Evolutionary conservation across 352 stramenopile genomes (phyloP).

Genomic region (Pythium coloratum): DNA sequence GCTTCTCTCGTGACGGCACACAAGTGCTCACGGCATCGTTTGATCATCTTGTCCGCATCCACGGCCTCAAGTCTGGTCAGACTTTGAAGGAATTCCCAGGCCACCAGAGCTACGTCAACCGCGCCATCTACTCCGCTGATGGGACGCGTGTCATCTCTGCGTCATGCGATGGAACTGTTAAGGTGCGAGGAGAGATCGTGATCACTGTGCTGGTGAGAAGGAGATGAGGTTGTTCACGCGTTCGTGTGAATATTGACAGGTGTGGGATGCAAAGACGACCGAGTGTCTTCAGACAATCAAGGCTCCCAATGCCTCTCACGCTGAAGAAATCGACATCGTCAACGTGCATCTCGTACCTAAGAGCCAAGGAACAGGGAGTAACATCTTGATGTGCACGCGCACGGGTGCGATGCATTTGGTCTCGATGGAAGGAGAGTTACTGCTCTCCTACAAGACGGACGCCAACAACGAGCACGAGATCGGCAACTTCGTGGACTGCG

Average conservation of each 20-base stretch:
- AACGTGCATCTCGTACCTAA: slow-evolving; percentile 63
- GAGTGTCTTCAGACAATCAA: slow-evolving; percentile 80
- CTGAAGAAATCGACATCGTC: slow-evolving; percentile 78
- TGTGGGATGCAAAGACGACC: slow-evolving; percentile 87
- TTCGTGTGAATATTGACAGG: slow-evolving; percentile 17
- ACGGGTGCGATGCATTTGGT: slow-evolving; percentile 81
- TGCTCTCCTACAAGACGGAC: slow-evolving; percentile 67
- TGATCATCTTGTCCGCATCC: slow-evolving; percentile 91
- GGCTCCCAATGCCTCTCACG: slow-evolving; percentile 45
- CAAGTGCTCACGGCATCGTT: slow-evolving; percentile 90
- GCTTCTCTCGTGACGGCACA: slow-evolving; percentile 89
- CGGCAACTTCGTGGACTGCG: slow-evolving; percentile 87
- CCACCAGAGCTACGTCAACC: slow-evolving; percentile 92
- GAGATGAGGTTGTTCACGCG: not conserved
- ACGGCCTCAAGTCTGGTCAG: slow-evolving; percentile 90
- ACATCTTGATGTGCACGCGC: slow-evolving; percentile 88
- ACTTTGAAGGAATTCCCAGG: slow-evolving; percentile 94
- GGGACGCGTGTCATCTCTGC: slow-evolving; percentile 80
- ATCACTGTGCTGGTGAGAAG: not conserved
- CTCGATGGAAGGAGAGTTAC: slow-evolving; percentile 59
- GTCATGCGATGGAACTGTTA: slow-evolving; percentile 91
- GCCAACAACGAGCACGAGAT: slow-evolving; percentile 58
- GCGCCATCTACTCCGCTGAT: slow-evolving; percentile 76
- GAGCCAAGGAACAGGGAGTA: slow-evolving; percentile 41
- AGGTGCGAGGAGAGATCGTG: slow-evolving; percentile 32